A percentile compares a stretch with the other conserved stretches of the same genome.
phyloP scores from a whole-genome alignment of 139 green algal genomes.

The Chlorella sp. region DNA sequence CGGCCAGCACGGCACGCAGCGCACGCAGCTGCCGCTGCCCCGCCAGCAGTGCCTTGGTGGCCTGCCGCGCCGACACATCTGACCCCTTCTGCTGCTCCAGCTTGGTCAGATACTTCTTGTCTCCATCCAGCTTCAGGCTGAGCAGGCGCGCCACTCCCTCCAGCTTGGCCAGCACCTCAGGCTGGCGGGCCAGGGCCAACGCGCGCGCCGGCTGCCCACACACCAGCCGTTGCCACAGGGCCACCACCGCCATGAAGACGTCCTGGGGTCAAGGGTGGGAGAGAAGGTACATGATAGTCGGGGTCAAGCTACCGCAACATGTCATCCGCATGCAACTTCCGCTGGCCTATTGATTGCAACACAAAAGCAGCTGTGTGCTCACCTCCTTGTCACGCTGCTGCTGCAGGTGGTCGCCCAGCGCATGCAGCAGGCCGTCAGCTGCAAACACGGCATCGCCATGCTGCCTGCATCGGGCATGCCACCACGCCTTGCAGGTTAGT shows the following conservation, averaged over 20 bases:
- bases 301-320: too few species aligned
- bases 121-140: slow-evolving; percentile 67
- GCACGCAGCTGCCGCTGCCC: slow-evolving; percentile 59
- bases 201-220: slow-evolving; percentile 38
- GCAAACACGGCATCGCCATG: slow-evolving; percentile 18
- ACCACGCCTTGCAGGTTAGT: not conserved
- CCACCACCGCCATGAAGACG: slow-evolving; percentile 62
- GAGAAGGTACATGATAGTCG: too few species aligned
- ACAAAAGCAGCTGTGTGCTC: too few species aligned
- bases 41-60: slow-evolving; percentile 71
- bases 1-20: slow-evolving; percentile 58
- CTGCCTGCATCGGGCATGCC: not conserved
- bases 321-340: too few species aligned
- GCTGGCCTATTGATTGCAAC: too few species aligned
- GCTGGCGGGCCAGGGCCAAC: slow-evolving; percentile 15
- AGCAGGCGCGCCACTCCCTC: slow-evolving; percentile 80
- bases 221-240: slow-evolving; percentile 60
- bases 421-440: slow-evolving; percentile 2
- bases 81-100: slow-evolving; percentile 78
- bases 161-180: slow-evolving; percentile 59
- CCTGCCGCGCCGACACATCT: slow-evolving; percentile 58
- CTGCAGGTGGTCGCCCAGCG: slow-evolving; percentile 37
- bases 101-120: slow-evolving; percentile 80
- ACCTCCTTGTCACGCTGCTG: slow-evolving; percentile 16
- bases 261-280: too few species aligned